Percentiles rank a stretch among this genome's conserved stretches.
These are phyloP conservation scores for Pyrenophora tritici-repentis DNA, from an alignment of 2,329 filamentous ascomycete species.

Conservation along the genomic window DNA sequence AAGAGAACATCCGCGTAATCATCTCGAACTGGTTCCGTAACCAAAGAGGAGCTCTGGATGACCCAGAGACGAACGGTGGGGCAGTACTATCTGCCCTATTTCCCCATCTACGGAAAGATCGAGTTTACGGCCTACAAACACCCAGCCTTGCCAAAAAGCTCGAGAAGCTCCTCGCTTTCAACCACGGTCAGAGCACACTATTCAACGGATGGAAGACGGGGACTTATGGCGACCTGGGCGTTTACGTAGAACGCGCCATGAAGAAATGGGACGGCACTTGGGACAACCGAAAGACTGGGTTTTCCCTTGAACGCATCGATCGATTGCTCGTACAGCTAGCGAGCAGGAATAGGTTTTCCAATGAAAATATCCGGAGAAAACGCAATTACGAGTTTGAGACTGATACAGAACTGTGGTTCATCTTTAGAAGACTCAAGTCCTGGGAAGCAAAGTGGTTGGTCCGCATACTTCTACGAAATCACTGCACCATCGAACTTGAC, in stretches of 20 bases:
- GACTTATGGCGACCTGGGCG: constrained; percentile 69
- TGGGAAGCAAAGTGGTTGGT: constrained; percentile 87
- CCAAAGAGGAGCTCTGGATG: constrained; percentile 64
- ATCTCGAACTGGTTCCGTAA: constrained; percentile 71
- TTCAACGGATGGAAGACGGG: constrained; percentile 66
- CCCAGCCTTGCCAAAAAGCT: constrained; percentile 69
- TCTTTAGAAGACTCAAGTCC: constrained; percentile 57
- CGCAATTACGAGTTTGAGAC: constrained; percentile 26
- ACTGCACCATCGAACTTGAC: constrained; percentile 69
- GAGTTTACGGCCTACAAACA: constrained; percentile 74
- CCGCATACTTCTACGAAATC: constrained; percentile 78
- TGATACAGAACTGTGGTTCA: constrained; percentile 31
- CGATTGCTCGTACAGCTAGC: constrained; percentile 68
- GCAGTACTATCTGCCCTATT: constrained; percentile 77
- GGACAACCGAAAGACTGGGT: constrained; percentile 33
- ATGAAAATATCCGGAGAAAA: constrained; percentile 52
- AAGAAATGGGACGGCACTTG: constrained; percentile 58
- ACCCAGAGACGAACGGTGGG: constrained; percentile 60
- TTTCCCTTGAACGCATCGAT: constrained; percentile 76
- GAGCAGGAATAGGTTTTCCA: constrained; percentile 71
- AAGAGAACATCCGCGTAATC: constrained; percentile 37
- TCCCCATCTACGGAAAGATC: constrained; percentile 75
- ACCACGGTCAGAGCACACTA: constrained; percentile 63
- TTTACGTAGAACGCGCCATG: constrained; percentile 71
- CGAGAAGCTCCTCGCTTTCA: constrained; percentile 67